Base-by-base conservation (phyloP, 805 yeast species). In the Yarrowia osloensis region DNA sequence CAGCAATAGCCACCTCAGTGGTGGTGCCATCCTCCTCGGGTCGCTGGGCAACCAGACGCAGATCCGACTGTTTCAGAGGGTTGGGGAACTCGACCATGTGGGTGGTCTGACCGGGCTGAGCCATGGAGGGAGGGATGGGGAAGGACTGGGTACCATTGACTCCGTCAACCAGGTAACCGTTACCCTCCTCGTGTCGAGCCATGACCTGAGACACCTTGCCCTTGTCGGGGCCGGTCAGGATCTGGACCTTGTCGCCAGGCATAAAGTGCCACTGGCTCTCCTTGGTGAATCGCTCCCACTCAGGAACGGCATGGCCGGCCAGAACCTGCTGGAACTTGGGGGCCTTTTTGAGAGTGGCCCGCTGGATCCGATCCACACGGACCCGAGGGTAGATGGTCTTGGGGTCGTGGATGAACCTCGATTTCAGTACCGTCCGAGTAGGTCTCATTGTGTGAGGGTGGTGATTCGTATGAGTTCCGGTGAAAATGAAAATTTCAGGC, bases 1-100 rank as follows among this genome's bases (percentile, higher is more conserved):
- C 86, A 72, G 90, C 89, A 29, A 96, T 91, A 3, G 92, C 97
- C 15, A 91, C 89, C 47, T 90, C 88, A 71, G 82, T 84, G 50
- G 82, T 78, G 11, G 81, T 76, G 1, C 94, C 94, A 28, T 74
- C 78, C 62, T 86, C 91, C 70, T 88, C 87, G 65, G 81, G 85
- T 59, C 90, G 82, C 70, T 89, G 89, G 26, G 94, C 93, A 1
- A 94, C 95, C 61, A 94, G 83, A 74, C 88, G 87, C 68, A 93
- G 79, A 70, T 88, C 85, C 26, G 80, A 79, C 69, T 84, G 82
- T 40, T 85, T 84, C 31, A 90, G 82, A 5, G 87, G 82, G 42
- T 79, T 79, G 42, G 97, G 97, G 73, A 85, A 84, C 39, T 88
- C 87, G 26, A 88, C 80, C 50, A 91, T 85, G 71, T 91, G 94